These are phyloP conservation scores for Grigorovia humatica DNA, from an alignment of 805 yeast genomes.

Conservation along the genomic window DNA sequence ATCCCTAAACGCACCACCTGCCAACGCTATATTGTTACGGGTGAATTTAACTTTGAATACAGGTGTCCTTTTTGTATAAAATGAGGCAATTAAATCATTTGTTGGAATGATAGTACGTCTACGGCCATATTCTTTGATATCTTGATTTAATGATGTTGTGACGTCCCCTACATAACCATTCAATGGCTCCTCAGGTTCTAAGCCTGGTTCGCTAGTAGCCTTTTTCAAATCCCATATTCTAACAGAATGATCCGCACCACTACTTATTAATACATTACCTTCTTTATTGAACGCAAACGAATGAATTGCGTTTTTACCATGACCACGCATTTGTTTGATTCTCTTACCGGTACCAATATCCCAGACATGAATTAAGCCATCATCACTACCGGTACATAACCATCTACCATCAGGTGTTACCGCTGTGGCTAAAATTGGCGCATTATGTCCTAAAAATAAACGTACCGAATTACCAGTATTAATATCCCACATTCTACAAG, in stretches of 20 bases:
- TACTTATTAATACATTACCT: constrained; percentile 81
- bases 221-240: constrained; percentile 93
- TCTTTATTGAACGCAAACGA: constrained; percentile 78
- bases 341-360: constrained; percentile 88
- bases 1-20: constrained; percentile 77
- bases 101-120: constrained; percentile 70
- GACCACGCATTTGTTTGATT: constrained; percentile 88
- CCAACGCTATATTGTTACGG: constrained; percentile 78
- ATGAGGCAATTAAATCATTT: constrained; percentile 85
- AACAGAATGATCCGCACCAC: constrained; percentile 86
- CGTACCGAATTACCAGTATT: constrained; percentile 81
- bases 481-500: constrained; percentile 97
- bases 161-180: constrained; percentile 29
- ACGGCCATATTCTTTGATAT: constrained; percentile 39
- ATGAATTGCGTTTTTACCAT: constrained; percentile 77
- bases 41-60: constrained; percentile 90
- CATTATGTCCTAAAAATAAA: constrained; percentile 84
- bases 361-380: constrained; percentile 80
- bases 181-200: constrained; percentile 63
- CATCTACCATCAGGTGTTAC: constrained; percentile 96
- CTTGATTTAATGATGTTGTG: constrained; percentile 26
- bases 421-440: constrained; percentile 76
- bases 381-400: constrained; percentile 93
- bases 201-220: constrained; percentile 70
- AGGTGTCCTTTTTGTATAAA: constrained; percentile 87